phyloP scores from a whole-genome alignment of 1,139 yeast genomes.

The Saccharomyces hybrid region DNA sequence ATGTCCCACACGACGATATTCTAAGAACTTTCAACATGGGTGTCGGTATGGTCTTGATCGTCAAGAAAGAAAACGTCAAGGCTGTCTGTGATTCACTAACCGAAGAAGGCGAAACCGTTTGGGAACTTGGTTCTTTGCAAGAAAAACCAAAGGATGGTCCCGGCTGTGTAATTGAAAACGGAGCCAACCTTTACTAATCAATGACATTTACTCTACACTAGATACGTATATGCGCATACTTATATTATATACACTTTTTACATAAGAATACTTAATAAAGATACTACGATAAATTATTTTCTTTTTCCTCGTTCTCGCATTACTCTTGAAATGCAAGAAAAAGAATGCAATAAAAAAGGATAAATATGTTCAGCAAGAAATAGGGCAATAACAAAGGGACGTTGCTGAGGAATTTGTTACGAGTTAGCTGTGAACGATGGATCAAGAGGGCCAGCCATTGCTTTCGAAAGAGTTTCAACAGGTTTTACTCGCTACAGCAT shows the following conservation, averaged over 20 bases:
- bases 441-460: constrained; percentile 22
- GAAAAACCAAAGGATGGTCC: constrained; percentile 44
- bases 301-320: not conserved
- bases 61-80: constrained; percentile 53
- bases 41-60: constrained; percentile 93
- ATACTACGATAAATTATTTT: not conserved
- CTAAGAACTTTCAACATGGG: constrained; percentile 93
- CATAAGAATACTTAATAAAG: not conserved
- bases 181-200: constrained; percentile 48
- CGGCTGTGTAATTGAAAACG: constrained; percentile 62
- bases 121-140: constrained; percentile 67
- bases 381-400: not conserved
- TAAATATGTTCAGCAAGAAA: not conserved
- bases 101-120: constrained; percentile 68
- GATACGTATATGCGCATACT: not conserved
- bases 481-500: constrained; percentile 19
- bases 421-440: constrained; percentile 14
- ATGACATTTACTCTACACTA: not conserved
- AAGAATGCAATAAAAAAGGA: not conserved
- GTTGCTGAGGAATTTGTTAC: not conserved
- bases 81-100: constrained; percentile 47
- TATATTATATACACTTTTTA: not conserved
- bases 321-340: not conserved
- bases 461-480: constrained; percentile 28
- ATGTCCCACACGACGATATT: constrained; percentile 77